Base-by-base conservation (phyloP, 2,329 filamentous ascomycete genomes). In the Diaporthe sp. region DNA sequence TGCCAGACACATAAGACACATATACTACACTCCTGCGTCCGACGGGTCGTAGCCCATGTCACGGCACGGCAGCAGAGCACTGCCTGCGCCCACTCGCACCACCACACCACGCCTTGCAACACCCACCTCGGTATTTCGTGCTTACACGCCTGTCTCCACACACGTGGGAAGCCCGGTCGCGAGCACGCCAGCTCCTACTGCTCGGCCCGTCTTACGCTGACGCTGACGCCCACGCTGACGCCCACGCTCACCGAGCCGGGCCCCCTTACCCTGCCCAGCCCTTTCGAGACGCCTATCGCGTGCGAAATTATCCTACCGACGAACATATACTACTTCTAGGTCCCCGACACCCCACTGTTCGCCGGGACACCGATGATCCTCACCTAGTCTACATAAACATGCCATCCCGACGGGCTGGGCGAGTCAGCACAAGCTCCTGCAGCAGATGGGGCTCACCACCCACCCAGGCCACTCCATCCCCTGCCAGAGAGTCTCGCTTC, bases 131-230 rank as follows among this genome's bases (percentile, higher is more conserved):
- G 44, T 66, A 66, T 66, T 66, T 66, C 63, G 63, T 66, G 44
- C 63, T 66, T 37, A 25, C 27, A 65, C 13, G 22, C 13, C 44
- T 25, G 44, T 66, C 63, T 37, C 44, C 44, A 51, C 63, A 66
- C 63, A 51, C 63, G 63, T 51, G 63, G 63, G 63, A 66, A 50
- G 6, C 51, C 44, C 27, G 63, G 63, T 66, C 10, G 44, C 63
- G 63, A 66, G 63, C 63, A 66, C 63, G 63, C 44, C 63, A 66
- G 25, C 63, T 51, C 44, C 44, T 66, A n/a, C 63, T 53, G 63
- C 63, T 68, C 63, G 63, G 63, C 63, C 63, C 63, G 63, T 68
- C 63, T 68, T 9, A 68, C 63, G 63, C 59, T 65, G 39, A 65
- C 42, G 61, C 61, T 50, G 42, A 65, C 42, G 10, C 39, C 25